These are phyloP conservation scores for Harrya chromipes DNA, from an alignment of 768 basidiomycete genomes.

Conservation along the genomic window DNA sequence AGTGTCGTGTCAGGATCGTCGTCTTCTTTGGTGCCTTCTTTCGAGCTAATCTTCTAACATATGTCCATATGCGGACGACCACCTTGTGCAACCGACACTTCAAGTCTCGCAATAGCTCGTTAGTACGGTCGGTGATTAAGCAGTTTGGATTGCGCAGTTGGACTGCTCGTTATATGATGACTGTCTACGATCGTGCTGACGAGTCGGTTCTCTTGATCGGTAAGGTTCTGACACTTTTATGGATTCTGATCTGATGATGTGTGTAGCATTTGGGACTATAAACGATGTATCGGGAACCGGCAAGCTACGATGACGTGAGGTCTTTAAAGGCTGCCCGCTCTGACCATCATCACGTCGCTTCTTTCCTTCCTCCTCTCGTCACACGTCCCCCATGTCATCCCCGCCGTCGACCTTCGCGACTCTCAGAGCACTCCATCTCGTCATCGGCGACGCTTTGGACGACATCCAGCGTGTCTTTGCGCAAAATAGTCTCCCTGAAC, in stretches of 20 bases:
- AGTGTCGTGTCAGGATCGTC: constrained; percentile 24
- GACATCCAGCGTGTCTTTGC: constrained; percentile 63
- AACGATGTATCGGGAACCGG: constrained; percentile 6
- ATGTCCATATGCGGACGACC: constrained; percentile 4
- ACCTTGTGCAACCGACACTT: not conserved
- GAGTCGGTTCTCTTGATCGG: constrained; percentile 17
- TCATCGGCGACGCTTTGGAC: constrained; percentile 66
- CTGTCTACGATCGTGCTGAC: not conserved
- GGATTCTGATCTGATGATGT: constrained; percentile 3
- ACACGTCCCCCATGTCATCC: constrained; percentile 20
- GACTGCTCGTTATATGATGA: not conserved
- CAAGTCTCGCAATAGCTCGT: too few relatives aligned
- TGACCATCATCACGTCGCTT: constrained; percentile 4
- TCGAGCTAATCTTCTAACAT: constrained; percentile 12
- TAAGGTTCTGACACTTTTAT: constrained; percentile 12
- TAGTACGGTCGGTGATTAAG: too few relatives aligned
- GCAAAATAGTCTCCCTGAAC: constrained; percentile 4
- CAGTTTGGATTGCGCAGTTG: not conserved
- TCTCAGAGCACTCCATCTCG: constrained; percentile 59
- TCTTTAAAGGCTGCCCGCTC: constrained; percentile 16
- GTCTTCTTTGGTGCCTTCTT: constrained; percentile 20
- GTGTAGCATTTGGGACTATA: constrained; percentile 18
- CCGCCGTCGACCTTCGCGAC: constrained; percentile 57
- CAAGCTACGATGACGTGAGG: constrained; percentile 6
- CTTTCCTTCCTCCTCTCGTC: constrained; percentile 10